Conservation (phyloP, 208 protist genomes). For the Zelonia costaricensis region DNA sequence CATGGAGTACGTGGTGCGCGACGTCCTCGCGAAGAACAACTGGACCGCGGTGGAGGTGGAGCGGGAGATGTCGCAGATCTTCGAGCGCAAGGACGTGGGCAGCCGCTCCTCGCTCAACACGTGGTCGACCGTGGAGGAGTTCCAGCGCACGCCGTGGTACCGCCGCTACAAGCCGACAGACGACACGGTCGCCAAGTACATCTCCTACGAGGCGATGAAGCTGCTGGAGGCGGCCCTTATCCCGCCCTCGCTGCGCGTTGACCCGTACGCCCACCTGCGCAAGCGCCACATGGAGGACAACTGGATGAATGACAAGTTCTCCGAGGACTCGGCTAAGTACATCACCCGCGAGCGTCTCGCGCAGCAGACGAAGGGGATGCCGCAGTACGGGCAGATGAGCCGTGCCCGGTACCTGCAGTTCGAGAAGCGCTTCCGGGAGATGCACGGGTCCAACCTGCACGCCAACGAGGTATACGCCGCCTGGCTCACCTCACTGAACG, state of each 20-base stretch:
- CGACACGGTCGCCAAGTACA: slow-evolving; percentile 76
- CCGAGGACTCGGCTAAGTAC: slow-evolving; percentile 76
- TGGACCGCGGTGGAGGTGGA: slow-evolving; percentile 74
- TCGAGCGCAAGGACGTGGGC: slow-evolving; percentile 63
- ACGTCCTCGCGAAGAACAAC: slow-evolving; percentile 60
- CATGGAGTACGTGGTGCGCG: slow-evolving; percentile 81
- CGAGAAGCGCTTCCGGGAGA: slow-evolving; percentile 60
- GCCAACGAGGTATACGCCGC: slow-evolving; percentile 84
- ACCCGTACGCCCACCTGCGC: slow-evolving; percentile 87
- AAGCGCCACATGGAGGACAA: slow-evolving; percentile 92
- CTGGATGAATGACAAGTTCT: slow-evolving; percentile 91
- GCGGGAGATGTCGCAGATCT: slow-evolving; percentile 83
- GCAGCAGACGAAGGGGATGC: slow-evolving; percentile 77
- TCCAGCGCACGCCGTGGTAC: slow-evolving; percentile 91
- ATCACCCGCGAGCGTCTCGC: slow-evolving; percentile 75
- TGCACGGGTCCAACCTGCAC: slow-evolving; percentile 62
- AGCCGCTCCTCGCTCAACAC: slow-evolving; percentile 79
- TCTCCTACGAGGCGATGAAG: slow-evolving; percentile 91
- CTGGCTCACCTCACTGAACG: slow-evolving; percentile 62
- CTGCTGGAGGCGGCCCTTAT: slow-evolving; percentile 77
- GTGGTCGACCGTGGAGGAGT: slow-evolving; percentile 90
- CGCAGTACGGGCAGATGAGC: slow-evolving; percentile 69
- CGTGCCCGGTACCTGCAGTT: slow-evolving; percentile 81
- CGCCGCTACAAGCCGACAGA: slow-evolving; percentile 85
- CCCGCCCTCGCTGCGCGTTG: slow-evolving; percentile 71